Conservation (phyloP, 495 filamentous ascomycete species). For the Lepidopterella palustris region DNA sequence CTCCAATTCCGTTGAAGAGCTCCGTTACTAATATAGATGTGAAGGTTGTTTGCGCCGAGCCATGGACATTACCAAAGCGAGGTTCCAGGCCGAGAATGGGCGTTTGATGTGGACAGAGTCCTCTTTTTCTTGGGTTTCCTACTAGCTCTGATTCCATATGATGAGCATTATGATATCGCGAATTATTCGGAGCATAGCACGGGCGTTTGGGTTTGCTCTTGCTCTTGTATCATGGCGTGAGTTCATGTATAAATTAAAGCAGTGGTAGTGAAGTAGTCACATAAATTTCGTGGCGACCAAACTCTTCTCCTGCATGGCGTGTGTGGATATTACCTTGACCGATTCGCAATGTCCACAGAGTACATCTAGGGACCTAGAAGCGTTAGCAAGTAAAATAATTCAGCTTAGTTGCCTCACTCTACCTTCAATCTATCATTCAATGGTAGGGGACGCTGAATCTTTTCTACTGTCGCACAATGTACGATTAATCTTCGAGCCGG, state of each 20-base stretch:
- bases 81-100: background rate
- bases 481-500: background rate
- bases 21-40: constrained; percentile 5
- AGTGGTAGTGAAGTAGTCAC: background rate
- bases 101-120: background rate
- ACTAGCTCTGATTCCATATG: no score
- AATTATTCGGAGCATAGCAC: background rate
- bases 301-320: background rate
- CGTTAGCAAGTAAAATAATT: no score
- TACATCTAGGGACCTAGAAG: no score
- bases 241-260: background rate
- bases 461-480: background rate
- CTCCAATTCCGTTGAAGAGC: background rate
- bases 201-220: background rate
- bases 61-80: constrained; percentile 46
- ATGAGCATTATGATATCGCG: background rate
- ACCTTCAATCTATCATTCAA: background rate
- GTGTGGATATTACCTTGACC: background rate
- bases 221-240: no score
- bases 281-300: background rate
- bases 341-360: no score
- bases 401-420: background rate
- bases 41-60: constrained; percentile 50
- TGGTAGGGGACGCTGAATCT: background rate
- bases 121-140: no score